Evolutionary conservation across 208 protist species (phyloP).

Genomic region (Acanthamoeba sp.): DNA sequence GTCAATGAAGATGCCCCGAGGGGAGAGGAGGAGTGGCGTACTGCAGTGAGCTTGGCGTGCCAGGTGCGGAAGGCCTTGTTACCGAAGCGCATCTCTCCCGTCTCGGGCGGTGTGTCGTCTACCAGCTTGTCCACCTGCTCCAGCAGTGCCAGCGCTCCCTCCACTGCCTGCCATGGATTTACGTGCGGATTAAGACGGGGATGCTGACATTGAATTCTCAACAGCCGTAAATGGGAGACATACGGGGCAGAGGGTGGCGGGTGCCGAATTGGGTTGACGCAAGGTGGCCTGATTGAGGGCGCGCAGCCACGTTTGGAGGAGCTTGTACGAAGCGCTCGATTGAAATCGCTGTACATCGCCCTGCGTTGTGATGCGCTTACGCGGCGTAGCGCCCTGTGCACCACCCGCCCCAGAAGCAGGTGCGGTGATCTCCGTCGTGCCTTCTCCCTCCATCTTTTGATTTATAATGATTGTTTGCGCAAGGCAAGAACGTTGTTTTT

Average conservation of each 20-base stretch:
- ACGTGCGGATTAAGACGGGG: too few species aligned
- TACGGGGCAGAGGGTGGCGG: not conserved
- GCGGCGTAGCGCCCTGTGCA: not conserved
- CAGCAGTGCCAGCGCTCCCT: slow-evolving; percentile 36
- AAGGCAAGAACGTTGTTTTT: too few species aligned
- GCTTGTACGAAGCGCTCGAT: not conserved
- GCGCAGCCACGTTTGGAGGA: slow-evolving; percentile 28
- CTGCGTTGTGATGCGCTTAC: slow-evolving; percentile 5
- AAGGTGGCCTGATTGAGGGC: slow-evolving; percentile 28
- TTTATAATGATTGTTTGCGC: too few species aligned
- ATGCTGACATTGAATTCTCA: too few species aligned
- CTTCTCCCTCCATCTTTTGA: not conserved
- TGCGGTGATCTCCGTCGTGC: not conserved
- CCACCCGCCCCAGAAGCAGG: not conserved
- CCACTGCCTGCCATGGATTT: slow-evolving; percentile 5
- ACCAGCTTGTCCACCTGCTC: slow-evolving; percentile 68
- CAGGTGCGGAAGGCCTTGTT: slow-evolving; percentile 79
- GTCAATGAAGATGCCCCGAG: too few species aligned
- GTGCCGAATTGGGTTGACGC: not conserved
- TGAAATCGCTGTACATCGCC: slow-evolving; percentile 39
- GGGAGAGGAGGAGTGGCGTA: not conserved
- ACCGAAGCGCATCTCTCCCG: slow-evolving; percentile 72
- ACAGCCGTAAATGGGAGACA: not conserved
- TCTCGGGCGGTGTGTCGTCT: slow-evolving; percentile 73
- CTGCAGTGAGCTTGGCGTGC: slow-evolving; percentile 58